A percentile compares a stretch with the other conserved stretches of the same genome.
Evolutionary conservation across 2,329 filamentous ascomycete species (phyloP).

Genomic region (Aspergillus sclerotialis): DNA sequence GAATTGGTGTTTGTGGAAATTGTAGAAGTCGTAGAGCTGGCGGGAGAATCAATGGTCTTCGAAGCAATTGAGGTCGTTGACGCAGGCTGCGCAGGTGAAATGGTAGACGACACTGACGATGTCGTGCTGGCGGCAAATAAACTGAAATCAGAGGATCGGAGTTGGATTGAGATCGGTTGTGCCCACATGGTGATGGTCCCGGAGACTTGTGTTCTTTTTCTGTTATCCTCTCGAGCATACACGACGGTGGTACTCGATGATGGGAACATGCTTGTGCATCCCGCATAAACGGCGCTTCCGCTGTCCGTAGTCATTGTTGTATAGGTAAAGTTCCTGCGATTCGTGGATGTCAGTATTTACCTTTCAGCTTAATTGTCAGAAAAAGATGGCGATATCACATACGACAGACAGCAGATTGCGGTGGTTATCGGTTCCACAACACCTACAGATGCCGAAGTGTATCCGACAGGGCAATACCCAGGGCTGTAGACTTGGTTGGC

Average conservation of each 20-base stretch:
- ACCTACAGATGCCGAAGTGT: constrained; percentile 14
- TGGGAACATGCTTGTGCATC: constrained; percentile 11
- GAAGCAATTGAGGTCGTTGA: too few relatives aligned
- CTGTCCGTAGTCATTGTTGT: constrained; percentile 3
- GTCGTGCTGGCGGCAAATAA: background rate
- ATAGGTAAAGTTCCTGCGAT: constrained; percentile 5
- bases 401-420: constrained; percentile 20
- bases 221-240: constrained; percentile 5
- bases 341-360: too few relatives aligned
- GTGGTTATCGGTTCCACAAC: constrained; percentile 12
- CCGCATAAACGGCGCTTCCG: constrained; percentile 1
- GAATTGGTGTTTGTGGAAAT: background rate
- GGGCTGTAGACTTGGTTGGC: constrained; percentile 14
- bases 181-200: constrained; percentile 23
- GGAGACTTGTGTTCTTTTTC: constrained; percentile 8
- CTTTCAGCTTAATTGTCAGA: background rate
- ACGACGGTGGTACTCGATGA: constrained; percentile 8
- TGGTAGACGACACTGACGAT: too few relatives aligned
- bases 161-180: constrained; percentile 9
- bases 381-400: constrained; percentile 1
- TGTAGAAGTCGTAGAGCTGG: background rate
- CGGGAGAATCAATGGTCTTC: too few relatives aligned
- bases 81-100: too few relatives aligned
- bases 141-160: background rate
- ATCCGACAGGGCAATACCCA: constrained; percentile 18